Conservation (phyloP, 78 protist species). For the Polysphondylium violaceum region DNA sequence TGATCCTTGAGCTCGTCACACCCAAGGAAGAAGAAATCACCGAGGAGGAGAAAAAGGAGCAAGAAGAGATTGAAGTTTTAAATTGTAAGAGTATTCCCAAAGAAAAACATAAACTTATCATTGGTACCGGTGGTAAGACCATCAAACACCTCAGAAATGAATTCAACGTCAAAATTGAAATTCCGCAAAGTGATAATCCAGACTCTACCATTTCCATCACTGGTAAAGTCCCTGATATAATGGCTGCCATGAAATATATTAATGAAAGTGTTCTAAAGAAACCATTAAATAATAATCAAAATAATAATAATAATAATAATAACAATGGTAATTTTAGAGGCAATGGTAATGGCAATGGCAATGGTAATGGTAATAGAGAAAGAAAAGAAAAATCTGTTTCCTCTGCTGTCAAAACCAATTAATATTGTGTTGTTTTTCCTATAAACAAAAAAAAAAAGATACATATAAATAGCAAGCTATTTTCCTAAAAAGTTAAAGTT, state of each 20-base stretch:
- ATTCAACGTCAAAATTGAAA: conserved; percentile 33
- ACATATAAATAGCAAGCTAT: too few species aligned
- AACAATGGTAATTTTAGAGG: neutral
- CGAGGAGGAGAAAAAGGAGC: conserved; percentile 11
- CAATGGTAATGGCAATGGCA: neutral
- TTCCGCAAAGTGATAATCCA: conserved; percentile 49
- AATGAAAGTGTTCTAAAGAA: conserved; percentile 40
- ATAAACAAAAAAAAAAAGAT: too few species aligned
- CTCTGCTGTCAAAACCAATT: too few species aligned
- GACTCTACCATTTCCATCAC: conserved; percentile 15
- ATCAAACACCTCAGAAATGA: conserved; percentile 46
- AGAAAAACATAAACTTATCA: conserved; percentile 62
- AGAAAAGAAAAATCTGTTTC: too few species aligned
- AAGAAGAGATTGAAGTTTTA: neutral
- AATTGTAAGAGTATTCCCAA: conserved; percentile 49
- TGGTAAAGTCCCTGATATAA: conserved; percentile 30
- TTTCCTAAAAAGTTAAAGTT: too few species aligned
- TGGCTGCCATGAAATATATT: conserved; percentile 55
- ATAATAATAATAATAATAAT: conserved; percentile 29
- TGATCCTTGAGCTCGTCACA: conserved; percentile 35
- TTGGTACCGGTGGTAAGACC: conserved; percentile 74
- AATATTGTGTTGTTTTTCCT: too few species aligned
- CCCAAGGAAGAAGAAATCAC: conserved; percentile 9
- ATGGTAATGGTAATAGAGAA: conserved; percentile 5
- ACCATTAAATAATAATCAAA: conserved; percentile 5